phyloP scores from a whole-genome alignment of 169 alveolate genomes.

The Sarcocystis neurona region DNA sequence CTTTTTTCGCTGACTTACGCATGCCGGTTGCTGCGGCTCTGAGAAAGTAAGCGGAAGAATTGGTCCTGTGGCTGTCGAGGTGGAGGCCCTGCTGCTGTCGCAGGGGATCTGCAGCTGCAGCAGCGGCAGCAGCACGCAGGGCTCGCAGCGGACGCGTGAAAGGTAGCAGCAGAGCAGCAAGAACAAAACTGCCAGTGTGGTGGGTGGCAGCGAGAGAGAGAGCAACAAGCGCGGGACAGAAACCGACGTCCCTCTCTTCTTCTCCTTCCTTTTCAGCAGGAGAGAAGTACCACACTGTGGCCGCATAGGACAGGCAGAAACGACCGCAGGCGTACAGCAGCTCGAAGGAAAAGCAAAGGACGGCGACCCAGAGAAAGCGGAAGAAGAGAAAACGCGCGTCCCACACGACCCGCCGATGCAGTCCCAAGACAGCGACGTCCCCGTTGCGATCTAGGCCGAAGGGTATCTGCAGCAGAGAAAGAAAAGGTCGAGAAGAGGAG shows the following conservation, averaged over 20 bases:
- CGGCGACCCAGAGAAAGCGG: slow-evolving; percentile 55
- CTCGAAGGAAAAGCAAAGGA: slow-evolving; percentile 55
- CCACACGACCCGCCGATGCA: slow-evolving; percentile 59
- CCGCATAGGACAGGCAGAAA: slow-evolving; percentile 59
- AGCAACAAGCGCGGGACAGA: slow-evolving; percentile 64
- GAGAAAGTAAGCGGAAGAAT: too few species aligned
- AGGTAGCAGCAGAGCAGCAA: slow-evolving; percentile 60
- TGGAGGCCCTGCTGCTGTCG: too few species aligned
- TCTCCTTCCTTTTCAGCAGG: slow-evolving; percentile 63
- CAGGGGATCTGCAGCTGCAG: too few species aligned
- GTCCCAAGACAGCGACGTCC: slow-evolving; percentile 46
- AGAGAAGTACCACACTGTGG: slow-evolving; percentile 66
- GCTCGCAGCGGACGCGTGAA: slow-evolving; percentile 53
- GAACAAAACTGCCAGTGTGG: slow-evolving; percentile 63
- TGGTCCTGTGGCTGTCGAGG: too few species aligned
- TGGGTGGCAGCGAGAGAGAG: slow-evolving; percentile 44
- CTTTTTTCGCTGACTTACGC: too few species aligned
- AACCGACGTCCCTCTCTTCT: slow-evolving; percentile 62
- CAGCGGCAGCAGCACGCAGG: too few species aligned
- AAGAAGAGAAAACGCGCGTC: slow-evolving; percentile 58
- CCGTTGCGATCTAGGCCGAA: slow-evolving; percentile 63
- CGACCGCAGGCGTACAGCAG: slow-evolving; percentile 43
- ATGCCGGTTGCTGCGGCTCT: too few species aligned
- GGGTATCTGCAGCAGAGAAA: slow-evolving; percentile 31
- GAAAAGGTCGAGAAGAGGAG: background rate